Conservation (phyloP, 2,329 filamentous ascomycete species). For the Neonectria punicea region DNA sequence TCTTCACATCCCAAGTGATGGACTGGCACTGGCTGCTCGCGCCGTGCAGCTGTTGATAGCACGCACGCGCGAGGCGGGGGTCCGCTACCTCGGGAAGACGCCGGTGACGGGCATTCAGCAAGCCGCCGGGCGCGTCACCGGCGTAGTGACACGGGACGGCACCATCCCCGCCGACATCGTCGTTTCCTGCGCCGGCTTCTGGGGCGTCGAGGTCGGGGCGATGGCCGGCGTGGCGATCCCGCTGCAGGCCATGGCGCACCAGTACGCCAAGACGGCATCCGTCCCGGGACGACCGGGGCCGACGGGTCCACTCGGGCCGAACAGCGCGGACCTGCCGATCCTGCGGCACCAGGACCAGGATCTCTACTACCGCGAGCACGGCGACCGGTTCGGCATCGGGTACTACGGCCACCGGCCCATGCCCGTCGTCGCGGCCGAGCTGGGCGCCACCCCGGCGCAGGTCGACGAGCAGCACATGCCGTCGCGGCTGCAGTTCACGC, state of each 20-base stretch:
- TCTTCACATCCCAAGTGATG: conserved; percentile 69
- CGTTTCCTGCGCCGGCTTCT: conserved; percentile 72
- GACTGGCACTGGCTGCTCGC: conserved; percentile 68
- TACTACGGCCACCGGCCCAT: conserved; percentile 73
- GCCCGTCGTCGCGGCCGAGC: conserved; percentile 64
- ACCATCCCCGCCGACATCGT: conserved; percentile 68
- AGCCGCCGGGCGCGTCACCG: conserved; percentile 61
- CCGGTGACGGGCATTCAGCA: conserved; percentile 67
- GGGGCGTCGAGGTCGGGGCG: conserved; percentile 72
- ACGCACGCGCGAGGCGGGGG: conserved; percentile 66
- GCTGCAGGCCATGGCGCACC: conserved; percentile 69
- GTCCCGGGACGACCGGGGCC: conserved; percentile 54
- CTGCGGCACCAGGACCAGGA: conserved; percentile 71
- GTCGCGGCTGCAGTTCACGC: conserved; percentile 68
- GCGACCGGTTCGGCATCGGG: conserved; percentile 70
- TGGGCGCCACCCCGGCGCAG: conserved; percentile 63
- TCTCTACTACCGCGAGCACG: conserved; percentile 73
- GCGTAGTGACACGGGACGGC: conserved; percentile 61
- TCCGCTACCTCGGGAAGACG: conserved; percentile 66
- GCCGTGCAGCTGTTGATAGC: conserved; percentile 70
- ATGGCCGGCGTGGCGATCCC: conserved; percentile 69
- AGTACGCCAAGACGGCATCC: conserved; percentile 70
- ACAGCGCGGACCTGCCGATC: conserved; percentile 66
- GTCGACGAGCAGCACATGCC: conserved; percentile 72
- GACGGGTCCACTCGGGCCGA: conserved; percentile 52